phyloP scores from a whole-genome alignment of 306 rosid genomes.

The Inga laurina region DNA sequence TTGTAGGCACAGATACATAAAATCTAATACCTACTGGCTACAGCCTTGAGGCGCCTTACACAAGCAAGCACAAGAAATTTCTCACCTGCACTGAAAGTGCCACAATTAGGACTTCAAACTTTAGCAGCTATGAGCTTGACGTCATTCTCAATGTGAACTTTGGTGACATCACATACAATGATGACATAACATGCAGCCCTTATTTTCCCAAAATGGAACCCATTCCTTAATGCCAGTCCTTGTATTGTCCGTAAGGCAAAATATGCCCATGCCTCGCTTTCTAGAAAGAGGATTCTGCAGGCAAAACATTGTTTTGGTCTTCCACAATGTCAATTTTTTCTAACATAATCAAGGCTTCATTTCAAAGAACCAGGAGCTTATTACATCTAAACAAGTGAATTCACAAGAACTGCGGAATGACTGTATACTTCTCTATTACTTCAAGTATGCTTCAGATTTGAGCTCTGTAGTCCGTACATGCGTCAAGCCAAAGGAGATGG shows the following conservation, averaged over 20 bases:
- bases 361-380: background rate
- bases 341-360: background rate
- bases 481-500: background rate
- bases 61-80: conserved; percentile 42
- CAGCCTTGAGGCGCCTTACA: conserved; percentile 56
- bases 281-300: background rate
- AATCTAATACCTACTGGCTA: conserved; percentile 48
- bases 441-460: background rate
- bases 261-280: background rate
- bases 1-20: background rate
- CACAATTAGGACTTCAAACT: conserved; percentile 32
- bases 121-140: conserved; percentile 41
- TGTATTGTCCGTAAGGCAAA: background rate
- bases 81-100: conserved; percentile 50
- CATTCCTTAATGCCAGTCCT: background rate
- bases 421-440: background rate
- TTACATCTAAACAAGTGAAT: background rate
- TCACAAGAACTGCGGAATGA: background rate
- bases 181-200: conserved; percentile 34
- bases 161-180: conserved; percentile 73
- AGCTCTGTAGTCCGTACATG: background rate
- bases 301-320: background rate
- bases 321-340: background rate
- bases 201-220: background rate
- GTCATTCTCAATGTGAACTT: conserved; percentile 46